Evolutionary conservation across 106 monocot genomes (phyloP), one percentile per base, ranked within the genome.

Genomic region (Gastrodia elata): DNA sequence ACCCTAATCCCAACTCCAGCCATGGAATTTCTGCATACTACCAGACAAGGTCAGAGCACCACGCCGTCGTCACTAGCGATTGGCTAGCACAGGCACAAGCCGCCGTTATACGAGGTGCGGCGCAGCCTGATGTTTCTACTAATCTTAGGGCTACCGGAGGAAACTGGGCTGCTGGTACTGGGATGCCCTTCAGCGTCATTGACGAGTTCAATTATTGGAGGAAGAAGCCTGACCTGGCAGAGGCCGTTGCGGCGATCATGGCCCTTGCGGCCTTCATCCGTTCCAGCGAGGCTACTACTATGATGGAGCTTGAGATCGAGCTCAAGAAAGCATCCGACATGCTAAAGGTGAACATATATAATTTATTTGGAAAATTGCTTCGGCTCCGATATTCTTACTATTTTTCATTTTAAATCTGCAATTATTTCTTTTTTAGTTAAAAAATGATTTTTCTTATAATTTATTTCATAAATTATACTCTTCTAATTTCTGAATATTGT

Each of bases 181-280:
- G 71, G 25, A 79, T 70, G 82, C 38, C 58, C 40, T 84, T 84
- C 55, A 79, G 78, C 57, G 90, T 97, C 15, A 90, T 91, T 79
- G 92, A 97, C 9, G 93, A 93, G 90, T 97, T 97, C 83, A 97
- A 93, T 73, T 84, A 81, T 76, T 97, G 97, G 92, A 73, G 93
- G 73, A 88, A 84, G 86, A 93, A 93, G 78, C 90, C 97, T 10
- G 97, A 97, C 68, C 75, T 93, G 15, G 97, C 97, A 1, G 97
- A 97, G 83, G 97, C 97, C 14, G 97, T 97, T 10, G 93, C 97
- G 1, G 97, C 97, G 14, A 93, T 97, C 84, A 96, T 92, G 96
- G 96, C 96, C 2, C 92, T 96, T 16, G 87, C 87, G 10, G 83
- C 92, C 5, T 90, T 88, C 3, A 97, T 97, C 36, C 74, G 84